phyloP scores from a whole-genome alignment of 768 basidiomycete genomes.

The Podaxis sp. region DNA sequence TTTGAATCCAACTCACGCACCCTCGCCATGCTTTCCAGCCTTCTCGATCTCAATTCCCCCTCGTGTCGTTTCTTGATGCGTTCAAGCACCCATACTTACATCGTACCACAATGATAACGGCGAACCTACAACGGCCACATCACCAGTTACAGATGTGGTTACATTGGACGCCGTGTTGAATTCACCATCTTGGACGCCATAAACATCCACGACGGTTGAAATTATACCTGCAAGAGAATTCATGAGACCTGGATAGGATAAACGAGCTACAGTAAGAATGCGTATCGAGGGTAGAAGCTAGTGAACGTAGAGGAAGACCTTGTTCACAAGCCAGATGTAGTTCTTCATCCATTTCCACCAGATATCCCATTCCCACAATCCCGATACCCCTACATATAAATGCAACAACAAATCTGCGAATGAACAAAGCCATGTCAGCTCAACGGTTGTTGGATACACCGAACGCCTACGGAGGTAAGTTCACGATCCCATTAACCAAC shows the following conservation, averaged over 20 bases:
- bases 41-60: slow-evolving; percentile 38
- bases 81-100: slow-evolving; percentile 39
- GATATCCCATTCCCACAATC: slow-evolving; percentile 50
- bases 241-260: slow-evolving; percentile 50
- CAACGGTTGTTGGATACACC: background rate
- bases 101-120: slow-evolving; percentile 40
- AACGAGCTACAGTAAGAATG: background rate
- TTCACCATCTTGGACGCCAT: slow-evolving; percentile 46
- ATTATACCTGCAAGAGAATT: slow-evolving; percentile 58
- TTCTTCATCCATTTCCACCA: slow-evolving; percentile 62
- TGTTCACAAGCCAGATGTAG: slow-evolving; percentile 58
- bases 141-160: slow-evolving; percentile 48
- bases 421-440: slow-evolving; percentile 1
- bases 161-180: slow-evolving; percentile 42
- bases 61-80: slow-evolving; percentile 44
- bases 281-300: background rate
- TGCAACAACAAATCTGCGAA: slow-evolving; percentile 50
- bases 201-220: slow-evolving; percentile 54
- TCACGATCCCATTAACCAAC: slow-evolving; percentile 37
- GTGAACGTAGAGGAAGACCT: slow-evolving; percentile 50
- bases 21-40: slow-evolving; percentile 46
- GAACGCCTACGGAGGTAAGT: slow-evolving; percentile 44
- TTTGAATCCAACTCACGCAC: slow-evolving; percentile 27
- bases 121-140: slow-evolving; percentile 40
- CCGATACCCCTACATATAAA: slow-evolving; percentile 56